Percentiles rank a stretch among this genome's conserved stretches.
phyloP scores from a whole-genome alignment of 2,329 filamentous ascomycete species.

The Talaromyces rugulosus region DNA sequence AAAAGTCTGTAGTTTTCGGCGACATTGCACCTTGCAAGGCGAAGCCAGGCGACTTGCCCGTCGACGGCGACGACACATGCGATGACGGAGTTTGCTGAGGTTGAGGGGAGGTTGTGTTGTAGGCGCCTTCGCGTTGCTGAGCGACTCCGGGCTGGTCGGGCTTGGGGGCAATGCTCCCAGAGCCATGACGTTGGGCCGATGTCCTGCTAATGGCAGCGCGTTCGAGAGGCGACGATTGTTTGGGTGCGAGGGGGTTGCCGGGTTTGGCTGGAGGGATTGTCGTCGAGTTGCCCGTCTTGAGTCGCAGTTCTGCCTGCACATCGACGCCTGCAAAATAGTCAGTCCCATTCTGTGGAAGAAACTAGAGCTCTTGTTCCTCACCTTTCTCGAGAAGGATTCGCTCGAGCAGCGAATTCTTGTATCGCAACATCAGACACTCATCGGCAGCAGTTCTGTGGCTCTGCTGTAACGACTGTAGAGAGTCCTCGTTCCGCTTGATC shows the following conservation, averaged over 20 bases:
- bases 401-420: slow-evolving; percentile 96
- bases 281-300: slow-evolving; percentile 79
- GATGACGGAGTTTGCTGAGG: slow-evolving; percentile 79
- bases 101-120: slow-evolving; percentile 59
- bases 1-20: slow-evolving; percentile 55
- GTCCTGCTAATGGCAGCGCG: slow-evolving; percentile 78
- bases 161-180: slow-evolving; percentile 70
- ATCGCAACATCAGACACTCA: slow-evolving; percentile 95
- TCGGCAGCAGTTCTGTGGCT: slow-evolving; percentile 92
- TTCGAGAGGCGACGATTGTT: slow-evolving; percentile 72
- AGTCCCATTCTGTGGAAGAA: not conserved
- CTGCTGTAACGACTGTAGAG: slow-evolving; percentile 84
- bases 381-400: slow-evolving; percentile 95
- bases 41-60: slow-evolving; percentile 60
- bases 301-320: slow-evolving; percentile 89
- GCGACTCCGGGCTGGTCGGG: slow-evolving; percentile 46
- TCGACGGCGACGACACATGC: slow-evolving; percentile 65
- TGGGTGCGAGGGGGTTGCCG: slow-evolving; percentile 59
- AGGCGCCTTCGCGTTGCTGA: slow-evolving; percentile 40
- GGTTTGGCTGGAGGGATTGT: slow-evolving; percentile 58
- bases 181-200: slow-evolving; percentile 62
- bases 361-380: slow-evolving; percentile 30
- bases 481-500: slow-evolving; percentile 95
- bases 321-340: slow-evolving; percentile 68
- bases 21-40: slow-evolving; percentile 58